phyloP scores from a whole-genome alignment of 2,329 filamentous ascomycete genomes.

The Aspergillus sp. region DNA sequence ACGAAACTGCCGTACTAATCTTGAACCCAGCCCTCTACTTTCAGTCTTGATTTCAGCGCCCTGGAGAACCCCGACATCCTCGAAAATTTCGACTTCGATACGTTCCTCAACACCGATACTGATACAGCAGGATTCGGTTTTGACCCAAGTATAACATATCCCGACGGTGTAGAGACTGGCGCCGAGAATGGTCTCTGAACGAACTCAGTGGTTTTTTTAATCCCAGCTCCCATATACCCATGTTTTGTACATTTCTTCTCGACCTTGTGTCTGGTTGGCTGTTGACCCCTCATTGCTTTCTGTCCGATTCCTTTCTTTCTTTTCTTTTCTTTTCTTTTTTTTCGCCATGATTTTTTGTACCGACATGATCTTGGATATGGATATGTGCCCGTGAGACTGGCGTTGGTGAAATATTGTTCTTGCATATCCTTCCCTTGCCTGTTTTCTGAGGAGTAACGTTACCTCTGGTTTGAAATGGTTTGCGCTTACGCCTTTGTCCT shows the following conservation, averaged over 20 bases:
- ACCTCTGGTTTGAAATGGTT: slow-evolving; percentile 15
- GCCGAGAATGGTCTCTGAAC: slow-evolving; percentile 39
- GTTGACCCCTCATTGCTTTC: slow-evolving; percentile 16
- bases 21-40: slow-evolving; percentile 28
- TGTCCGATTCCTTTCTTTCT: slow-evolving; percentile 17
- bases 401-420: slow-evolving; percentile 36
- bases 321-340: slow-evolving; percentile 16
- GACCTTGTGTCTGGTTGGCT: slow-evolving; percentile 24
- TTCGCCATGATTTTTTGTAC: slow-evolving; percentile 19
- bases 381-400: slow-evolving; percentile 34
- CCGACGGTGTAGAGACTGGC: slow-evolving; percentile 46
- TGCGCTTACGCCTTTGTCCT: slow-evolving; percentile 11
- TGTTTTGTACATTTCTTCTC: slow-evolving; percentile 39
- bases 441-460: slow-evolving; percentile 10
- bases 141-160: slow-evolving; percentile 40
- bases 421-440: slow-evolving; percentile 25
- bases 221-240: slow-evolving; percentile 40
- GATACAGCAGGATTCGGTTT: slow-evolving; percentile 45
- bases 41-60: slow-evolving; percentile 46
- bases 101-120: slow-evolving; percentile 60
- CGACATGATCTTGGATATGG: slow-evolving; percentile 26
- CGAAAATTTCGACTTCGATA: slow-evolving; percentile 65
- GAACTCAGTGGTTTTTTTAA: slow-evolving; percentile 33
- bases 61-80: slow-evolving; percentile 49
- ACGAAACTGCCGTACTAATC: slow-evolving; percentile 16